phyloP scores from a whole-genome alignment of 495 filamentous ascomycete species.

The Echria macrotheca region DNA sequence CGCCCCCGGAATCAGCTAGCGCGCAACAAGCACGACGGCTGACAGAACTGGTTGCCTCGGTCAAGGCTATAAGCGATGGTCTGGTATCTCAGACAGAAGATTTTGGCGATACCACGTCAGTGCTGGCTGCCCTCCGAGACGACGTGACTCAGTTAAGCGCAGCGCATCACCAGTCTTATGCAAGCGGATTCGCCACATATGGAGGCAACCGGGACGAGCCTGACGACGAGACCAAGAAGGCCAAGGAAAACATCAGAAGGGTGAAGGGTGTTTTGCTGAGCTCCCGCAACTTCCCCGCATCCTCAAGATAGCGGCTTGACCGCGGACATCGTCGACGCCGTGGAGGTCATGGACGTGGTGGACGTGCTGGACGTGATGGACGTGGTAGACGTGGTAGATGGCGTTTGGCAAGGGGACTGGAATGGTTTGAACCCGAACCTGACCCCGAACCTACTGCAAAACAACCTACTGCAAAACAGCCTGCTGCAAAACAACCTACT shows the following conservation, averaged over 20 bases:
- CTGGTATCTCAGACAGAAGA: slow-evolving; percentile 36
- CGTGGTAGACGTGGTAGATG: no score
- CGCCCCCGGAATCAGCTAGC: slow-evolving; percentile 16
- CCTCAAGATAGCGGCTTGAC: slow-evolving; percentile 6
- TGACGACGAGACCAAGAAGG: slow-evolving; percentile 69
- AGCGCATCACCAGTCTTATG: slow-evolving; percentile 21
- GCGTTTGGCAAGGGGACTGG: no score
- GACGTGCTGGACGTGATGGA: no score
- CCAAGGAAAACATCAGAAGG: slow-evolving; percentile 79
- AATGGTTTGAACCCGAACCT: no score
- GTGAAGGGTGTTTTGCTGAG: slow-evolving; percentile 92
- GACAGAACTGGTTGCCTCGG: slow-evolving; percentile 35
- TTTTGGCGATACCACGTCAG: slow-evolving; percentile 31
- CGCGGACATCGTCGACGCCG: no score
- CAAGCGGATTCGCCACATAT: slow-evolving; percentile 34
- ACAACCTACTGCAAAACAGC: no score
- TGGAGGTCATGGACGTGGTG: no score
- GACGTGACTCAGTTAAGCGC: slow-evolving; percentile 42
- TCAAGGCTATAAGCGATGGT: slow-evolving; percentile 48
- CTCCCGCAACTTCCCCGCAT: slow-evolving; percentile 57
- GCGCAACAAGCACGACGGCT: slow-evolving; percentile 29
- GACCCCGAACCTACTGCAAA: no score
- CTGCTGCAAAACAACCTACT: no score
- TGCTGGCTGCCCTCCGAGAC: slow-evolving; percentile 44
- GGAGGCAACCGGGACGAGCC: slow-evolving; percentile 44